Evolutionary conservation across 805 yeast species (phyloP).

Genomic region (Ogataea populi-albae): DNA sequence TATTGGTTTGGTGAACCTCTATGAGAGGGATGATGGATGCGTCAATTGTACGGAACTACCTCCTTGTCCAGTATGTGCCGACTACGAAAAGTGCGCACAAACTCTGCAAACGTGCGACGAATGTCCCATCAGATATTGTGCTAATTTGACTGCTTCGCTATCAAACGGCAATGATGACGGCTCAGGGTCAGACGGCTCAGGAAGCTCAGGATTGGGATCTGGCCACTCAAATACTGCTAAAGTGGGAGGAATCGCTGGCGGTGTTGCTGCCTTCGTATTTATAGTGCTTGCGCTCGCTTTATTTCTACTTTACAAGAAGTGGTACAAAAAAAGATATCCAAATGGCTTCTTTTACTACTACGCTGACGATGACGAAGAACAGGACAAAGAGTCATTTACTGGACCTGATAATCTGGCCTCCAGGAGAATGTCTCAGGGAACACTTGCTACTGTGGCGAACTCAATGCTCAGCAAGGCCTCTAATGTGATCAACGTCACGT

Average conservation of each 20-base stretch:
- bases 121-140: constrained; percentile 58
- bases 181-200: constrained; percentile 13
- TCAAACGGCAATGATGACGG: constrained; percentile 11
- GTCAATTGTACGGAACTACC: constrained; percentile 34
- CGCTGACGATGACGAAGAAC: constrained; percentile 26
- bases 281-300: constrained; percentile 36
- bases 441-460: constrained; percentile 44
- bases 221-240: constrained; percentile 22
- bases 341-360: constrained; percentile 30
- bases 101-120: constrained; percentile 53
- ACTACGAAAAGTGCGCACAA: constrained; percentile 51
- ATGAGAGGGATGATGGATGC: constrained; percentile 19
- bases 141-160: constrained; percentile 25
- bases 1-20: constrained; percentile 8
- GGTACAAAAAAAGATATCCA: constrained; percentile 37
- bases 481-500: constrained; percentile 86
- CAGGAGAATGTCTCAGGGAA: constrained; percentile 29
- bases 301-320: constrained; percentile 41
- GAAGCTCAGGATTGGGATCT: constrained; percentile 5
- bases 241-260: constrained; percentile 68
- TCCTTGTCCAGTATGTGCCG: constrained; percentile 53
- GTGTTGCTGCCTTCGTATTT: constrained; percentile 60
- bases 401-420: constrained; percentile 17
- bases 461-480: constrained; percentile 77
- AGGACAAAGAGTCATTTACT: constrained; percentile 22